Percentiles rank a stretch among this genome's conserved stretches.
phyloP scores from a whole-genome alignment of 441 rosid species.

The Bocquillonia castaneifolia region DNA sequence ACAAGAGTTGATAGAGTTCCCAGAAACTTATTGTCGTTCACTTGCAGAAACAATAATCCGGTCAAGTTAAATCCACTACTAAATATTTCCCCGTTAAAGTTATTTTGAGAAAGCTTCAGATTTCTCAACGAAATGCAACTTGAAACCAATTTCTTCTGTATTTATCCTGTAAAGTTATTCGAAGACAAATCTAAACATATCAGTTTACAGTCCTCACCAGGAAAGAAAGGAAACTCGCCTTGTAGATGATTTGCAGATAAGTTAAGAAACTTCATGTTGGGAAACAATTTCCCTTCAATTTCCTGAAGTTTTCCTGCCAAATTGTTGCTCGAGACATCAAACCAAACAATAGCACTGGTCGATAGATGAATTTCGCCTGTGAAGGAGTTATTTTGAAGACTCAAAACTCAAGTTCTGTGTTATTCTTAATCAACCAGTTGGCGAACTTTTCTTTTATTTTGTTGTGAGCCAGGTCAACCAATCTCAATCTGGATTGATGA shows the following conservation, averaged over 20 bases:
- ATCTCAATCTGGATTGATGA: not conserved
- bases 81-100: not conserved
- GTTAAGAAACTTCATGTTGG: not conserved
- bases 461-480: slow-evolving; percentile 2
- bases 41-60: not conserved
- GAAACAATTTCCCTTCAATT: not conserved
- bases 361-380: not conserved
- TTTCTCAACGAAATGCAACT: not conserved
- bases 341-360: not conserved
- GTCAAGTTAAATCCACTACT: not conserved
- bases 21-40: not conserved
- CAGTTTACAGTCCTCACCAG: not conserved
- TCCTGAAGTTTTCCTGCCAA: not conserved
- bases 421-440: not conserved
- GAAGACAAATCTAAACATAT: not conserved
- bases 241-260: not conserved
- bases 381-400: not conserved
- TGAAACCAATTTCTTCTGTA: not conserved
- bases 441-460: not conserved
- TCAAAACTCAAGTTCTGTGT: not conserved
- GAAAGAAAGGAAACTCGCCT: not conserved
- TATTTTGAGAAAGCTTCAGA: slow-evolving; percentile 1
- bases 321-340: slow-evolving; percentile 1
- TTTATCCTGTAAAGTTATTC: slow-evolving; percentile 1
- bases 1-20: not conserved